Base-by-base conservation (phyloP, 768 basidiomycete genomes). In the Tricholomella constricta region DNA sequence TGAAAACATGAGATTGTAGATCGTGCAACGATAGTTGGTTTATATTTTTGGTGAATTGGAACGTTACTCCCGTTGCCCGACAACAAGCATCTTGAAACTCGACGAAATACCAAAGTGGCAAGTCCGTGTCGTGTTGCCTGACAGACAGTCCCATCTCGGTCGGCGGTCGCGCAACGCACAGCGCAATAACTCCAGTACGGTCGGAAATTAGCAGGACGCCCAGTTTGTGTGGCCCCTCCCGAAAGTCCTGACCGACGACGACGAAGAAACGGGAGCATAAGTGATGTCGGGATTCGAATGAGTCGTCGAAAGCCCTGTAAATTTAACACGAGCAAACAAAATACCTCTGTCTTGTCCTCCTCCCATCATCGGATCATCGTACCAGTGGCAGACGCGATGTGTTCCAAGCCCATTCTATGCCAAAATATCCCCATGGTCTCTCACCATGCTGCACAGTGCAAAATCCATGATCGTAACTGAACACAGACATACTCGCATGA, bases 351-450 rank as follows among this genome's bases (percentile, higher is more conserved):
- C 22, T 7, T 53, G 8, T 31, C 27, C 26, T 41, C 37, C n/a
- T 19, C 27, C 22, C 38, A 52, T 46, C 52, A 53, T 53, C 45
- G 52, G 45, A 47, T 53, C 52, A 53, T 41, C 45, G 10, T 23
- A 14, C 38, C 44, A 40, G 7, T 40, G 25, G 45, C 45, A 34
- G n/a, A 20, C 15, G 19, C 31, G 45, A 34, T 19, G 14, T 26
- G 14, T 10, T 25, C n/a, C 25, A 43, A 27, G 26, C 14, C 26
- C 27, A n/a, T 42, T 25, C 23, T 15, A 22, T 19, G 4, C 38
- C 19, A 22, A 37, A 6, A 22, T 17, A 43, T 43, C 42, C n/a
- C 42, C 42, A 27, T n/a, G 15, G 7, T 2, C 20, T 11, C 5
- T 11, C 6, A 6, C 6, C 15, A n/a, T 37, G 15, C 15, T 45